Percentiles rank a stretch among this genome's conserved stretches.
Conservation (phyloP, 148 eudicot species). For the Rhododendron kiyosumense region DNA sequence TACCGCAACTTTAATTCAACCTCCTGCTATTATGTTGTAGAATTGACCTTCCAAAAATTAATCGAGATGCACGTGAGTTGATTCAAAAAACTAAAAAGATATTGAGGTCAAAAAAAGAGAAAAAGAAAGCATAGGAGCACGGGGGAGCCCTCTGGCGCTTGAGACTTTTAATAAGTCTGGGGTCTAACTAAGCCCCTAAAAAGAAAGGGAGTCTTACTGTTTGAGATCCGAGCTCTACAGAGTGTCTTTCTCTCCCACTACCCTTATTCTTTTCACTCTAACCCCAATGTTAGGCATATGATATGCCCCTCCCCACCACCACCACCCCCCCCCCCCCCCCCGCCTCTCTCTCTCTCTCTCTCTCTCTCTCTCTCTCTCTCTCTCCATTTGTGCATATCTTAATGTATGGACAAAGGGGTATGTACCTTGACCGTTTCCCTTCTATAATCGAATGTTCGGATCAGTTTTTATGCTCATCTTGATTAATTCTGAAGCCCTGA, state of each 20-base stretch:
- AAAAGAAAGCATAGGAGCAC: background rate
- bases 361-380: background rate
- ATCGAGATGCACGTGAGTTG: background rate
- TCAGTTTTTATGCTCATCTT: background rate
- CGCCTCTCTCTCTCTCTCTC: background rate
- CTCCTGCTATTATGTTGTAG: background rate
- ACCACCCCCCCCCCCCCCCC: too few species aligned
- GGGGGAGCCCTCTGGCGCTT: background rate
- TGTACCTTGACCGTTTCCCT: background rate
- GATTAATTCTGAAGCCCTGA: background rate
- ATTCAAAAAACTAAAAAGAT: too few species aligned
- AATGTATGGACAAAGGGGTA: background rate
- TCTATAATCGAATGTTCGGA: background rate
- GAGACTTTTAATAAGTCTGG: conserved; percentile 5
- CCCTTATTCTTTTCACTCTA: conserved; percentile 6
- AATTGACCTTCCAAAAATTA: too few species aligned
- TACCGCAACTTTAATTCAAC: background rate
- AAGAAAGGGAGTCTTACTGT: conserved; percentile 13
- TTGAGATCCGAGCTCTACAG: conserved; percentile 42
- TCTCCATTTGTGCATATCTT: background rate
- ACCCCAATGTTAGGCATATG: conserved; percentile 18
- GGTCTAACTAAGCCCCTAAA: conserved; percentile 12
- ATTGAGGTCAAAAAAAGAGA: background rate
- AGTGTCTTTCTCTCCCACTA: conserved; percentile 18
- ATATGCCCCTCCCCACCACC: too few species aligned